Evolutionary conservation across 257 asterid species (phyloP).

Genomic region (Anisodus tanguticus): DNA sequence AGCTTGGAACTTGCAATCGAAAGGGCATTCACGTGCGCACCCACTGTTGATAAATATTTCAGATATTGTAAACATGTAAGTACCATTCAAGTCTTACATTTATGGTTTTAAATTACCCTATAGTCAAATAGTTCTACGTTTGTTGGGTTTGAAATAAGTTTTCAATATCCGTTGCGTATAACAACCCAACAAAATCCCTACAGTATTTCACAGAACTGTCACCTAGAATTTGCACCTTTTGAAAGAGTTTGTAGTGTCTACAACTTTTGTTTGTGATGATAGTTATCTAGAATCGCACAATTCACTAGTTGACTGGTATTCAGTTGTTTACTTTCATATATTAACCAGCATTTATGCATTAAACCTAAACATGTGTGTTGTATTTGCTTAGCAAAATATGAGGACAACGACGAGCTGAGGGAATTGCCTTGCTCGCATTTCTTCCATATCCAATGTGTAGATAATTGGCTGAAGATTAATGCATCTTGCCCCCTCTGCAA

Average conservation of each 20-base stretch:
- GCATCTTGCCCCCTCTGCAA: slow-evolving; percentile 56
- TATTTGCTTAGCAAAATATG: slow-evolving; percentile 50
- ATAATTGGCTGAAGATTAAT: slow-evolving; percentile 53
- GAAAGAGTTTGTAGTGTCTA: not conserved
- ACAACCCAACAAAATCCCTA: too few relatives aligned
- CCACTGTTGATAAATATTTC: too few relatives aligned
- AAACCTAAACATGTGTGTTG: slow-evolving; percentile 43
- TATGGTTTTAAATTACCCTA: too few relatives aligned
- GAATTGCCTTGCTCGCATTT: slow-evolving; percentile 53
- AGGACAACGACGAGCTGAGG: slow-evolving; percentile 50
- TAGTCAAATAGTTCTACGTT: too few relatives aligned
- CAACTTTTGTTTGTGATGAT: not conserved
- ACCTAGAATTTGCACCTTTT: not conserved
- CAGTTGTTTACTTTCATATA: not conserved
- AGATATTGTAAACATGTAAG: too few relatives aligned
- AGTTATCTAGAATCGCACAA: not conserved
- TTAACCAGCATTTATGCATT: not conserved
- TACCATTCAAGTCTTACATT: too few relatives aligned
- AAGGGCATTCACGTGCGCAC: too few relatives aligned
- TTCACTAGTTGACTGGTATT: not conserved
- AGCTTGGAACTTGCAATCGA: too few relatives aligned
- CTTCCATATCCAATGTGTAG: slow-evolving; percentile 51
- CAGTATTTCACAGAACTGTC: not conserved
- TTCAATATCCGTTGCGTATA: too few relatives aligned
- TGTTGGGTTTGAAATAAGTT: too few relatives aligned